phyloP scores from a whole-genome alignment of 73 alveolate genomes.

The Uronychia setigera region DNA sequence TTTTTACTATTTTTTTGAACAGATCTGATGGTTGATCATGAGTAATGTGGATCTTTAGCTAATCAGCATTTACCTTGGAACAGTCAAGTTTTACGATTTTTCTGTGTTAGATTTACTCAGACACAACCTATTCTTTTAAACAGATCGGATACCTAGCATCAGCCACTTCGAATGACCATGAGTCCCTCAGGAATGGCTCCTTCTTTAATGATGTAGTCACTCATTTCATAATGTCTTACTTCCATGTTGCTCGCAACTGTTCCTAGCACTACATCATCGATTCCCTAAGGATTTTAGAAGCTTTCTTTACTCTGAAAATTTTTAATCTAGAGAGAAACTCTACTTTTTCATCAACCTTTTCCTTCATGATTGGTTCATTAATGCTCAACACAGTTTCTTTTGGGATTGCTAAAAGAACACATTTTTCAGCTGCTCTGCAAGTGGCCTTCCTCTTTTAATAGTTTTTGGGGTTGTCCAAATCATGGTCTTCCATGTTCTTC shows the following conservation, averaged over 20 bases:
- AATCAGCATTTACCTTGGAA: no score
- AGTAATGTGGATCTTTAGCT: no score
- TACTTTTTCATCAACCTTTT: not conserved
- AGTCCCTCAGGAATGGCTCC: not conserved
- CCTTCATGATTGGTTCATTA: not conserved
- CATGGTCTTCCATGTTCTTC: not conserved
- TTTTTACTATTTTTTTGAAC: no score
- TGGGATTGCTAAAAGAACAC: not conserved
- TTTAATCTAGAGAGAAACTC: not conserved
- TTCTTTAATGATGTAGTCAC: not conserved
- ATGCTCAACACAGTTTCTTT: not conserved
- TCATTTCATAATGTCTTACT: not conserved
- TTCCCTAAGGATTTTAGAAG: not conserved
- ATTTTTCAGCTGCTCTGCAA: not conserved
- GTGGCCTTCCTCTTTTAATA: not conserved
- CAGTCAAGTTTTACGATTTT: no score
- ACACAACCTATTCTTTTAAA: no score
- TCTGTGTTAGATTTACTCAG: no score
- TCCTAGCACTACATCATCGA: not conserved
- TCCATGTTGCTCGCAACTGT: not conserved
- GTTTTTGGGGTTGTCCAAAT: not conserved
- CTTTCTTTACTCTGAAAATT: not conserved
- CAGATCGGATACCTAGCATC: not conserved
- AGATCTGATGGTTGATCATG: no score
- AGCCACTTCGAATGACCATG: not conserved